Base-by-base conservation (phyloP, 331 rosid genomes). In the Cydonia oblonga region DNA sequence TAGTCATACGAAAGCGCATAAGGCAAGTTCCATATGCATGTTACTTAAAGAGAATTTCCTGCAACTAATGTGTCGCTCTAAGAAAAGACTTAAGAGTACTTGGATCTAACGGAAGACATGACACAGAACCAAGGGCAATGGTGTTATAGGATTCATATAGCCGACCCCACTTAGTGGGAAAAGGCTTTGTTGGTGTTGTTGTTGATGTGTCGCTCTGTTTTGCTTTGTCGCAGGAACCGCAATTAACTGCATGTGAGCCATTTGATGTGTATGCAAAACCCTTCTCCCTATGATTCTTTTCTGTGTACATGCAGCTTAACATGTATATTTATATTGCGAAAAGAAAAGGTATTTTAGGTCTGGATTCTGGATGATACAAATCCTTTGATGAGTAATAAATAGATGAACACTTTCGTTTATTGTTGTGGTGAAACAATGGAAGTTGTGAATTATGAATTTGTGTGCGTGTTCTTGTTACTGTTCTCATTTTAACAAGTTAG, bases 201-300 rank as follows among this genome's bases (percentile, higher is more conserved):
- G n/a, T n/a, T n/a, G 23, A 71, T 66, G 56, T 46, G 65, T 35
- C 57, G 4, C 33, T 33, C 25, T 70, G 33, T 13, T 20, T 77
- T 79, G 9, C 70, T 74, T 79, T 81, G 61, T 84, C 62, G 77
- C 96, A 93, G 97, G 98, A 91, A 72, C 98, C 98, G 23, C 98
- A 93, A 54, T 75, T 93, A 72, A 91, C 98, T 13, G 68, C 97
- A 46, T 81, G 87, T 18, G 87, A 93, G 78, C 78, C 87, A 29
- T 93, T 93, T 23, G 97, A 93, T 76, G 96, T 91, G 67, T 85
- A 91, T 72, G 40, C 84, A 6, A 91, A 79, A 84, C 91, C 97
- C 46, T 93, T 91, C 88, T 72, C 82, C 29, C 75, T 95, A 28
- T 93, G 85, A 89, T 73, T 25, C 61, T 51, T 63, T 30, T 58